These are phyloP conservation scores for Solanum rostratum DNA, from an alignment of 257 asterid species.

Conservation along the genomic window DNA sequence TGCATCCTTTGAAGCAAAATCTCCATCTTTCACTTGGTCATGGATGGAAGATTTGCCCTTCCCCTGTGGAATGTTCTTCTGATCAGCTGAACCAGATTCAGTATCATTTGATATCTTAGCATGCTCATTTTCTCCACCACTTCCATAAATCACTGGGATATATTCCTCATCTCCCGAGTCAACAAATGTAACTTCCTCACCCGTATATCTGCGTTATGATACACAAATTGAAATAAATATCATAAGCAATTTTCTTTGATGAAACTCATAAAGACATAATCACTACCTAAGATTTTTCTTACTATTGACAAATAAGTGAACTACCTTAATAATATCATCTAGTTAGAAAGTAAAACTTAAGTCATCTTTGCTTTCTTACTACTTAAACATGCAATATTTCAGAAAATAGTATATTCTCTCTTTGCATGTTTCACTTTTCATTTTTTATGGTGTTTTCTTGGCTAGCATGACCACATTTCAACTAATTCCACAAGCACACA, in stretches of 20 bases:
- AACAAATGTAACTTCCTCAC: constrained; percentile 72
- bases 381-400: no score
- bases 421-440: no score
- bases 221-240: background rate
- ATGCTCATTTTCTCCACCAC: constrained; percentile 12
- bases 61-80: no score
- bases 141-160: constrained; percentile 19
- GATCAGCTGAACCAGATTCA: no score
- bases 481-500: no score
- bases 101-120: constrained; percentile 40
- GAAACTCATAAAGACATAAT: background rate
- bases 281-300: background rate
- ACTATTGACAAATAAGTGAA: background rate
- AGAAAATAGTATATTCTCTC: no score
- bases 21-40: constrained; percentile 38
- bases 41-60: background rate
- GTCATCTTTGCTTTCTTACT: no score
- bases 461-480: no score
- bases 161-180: constrained; percentile 93
- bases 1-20: constrained; percentile 51
- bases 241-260: background rate
- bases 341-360: background rate
- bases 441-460: no score
- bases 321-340: background rate
- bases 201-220: constrained; percentile 52